Percentiles rank a stretch among this genome's conserved stretches.
These are phyloP conservation scores for Crucihimalaya himalaica DNA, from an alignment of 345 rosid genomes.

Conservation along the genomic window DNA sequence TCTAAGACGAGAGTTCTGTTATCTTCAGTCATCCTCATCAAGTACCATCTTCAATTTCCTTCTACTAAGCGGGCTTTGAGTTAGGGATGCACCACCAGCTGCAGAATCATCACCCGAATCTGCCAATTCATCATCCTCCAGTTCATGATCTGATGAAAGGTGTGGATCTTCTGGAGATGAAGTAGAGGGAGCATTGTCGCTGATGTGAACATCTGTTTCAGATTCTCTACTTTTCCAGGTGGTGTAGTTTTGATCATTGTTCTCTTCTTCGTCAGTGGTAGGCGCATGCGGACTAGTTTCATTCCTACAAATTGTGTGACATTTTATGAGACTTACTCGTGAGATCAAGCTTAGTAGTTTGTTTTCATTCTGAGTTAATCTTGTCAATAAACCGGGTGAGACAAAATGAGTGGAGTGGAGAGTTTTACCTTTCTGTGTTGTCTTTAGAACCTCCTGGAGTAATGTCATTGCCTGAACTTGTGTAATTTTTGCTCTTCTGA, in stretches of 20 bases:
- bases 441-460: slow-evolving; percentile 30
- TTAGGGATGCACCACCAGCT: slow-evolving; percentile 38
- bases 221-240: slow-evolving; percentile 16
- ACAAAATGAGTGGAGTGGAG: neutral
- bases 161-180: slow-evolving; percentile 32
- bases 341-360: neutral
- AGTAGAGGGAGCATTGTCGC: slow-evolving; percentile 25
- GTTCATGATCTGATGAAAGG: slow-evolving; percentile 32
- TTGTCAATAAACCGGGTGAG: neutral
- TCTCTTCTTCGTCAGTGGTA: slow-evolving; percentile 16
- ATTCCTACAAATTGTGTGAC: slow-evolving; percentile 41
- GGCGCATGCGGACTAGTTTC: slow-evolving; percentile 8
- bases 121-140: slow-evolving; percentile 45
- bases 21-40: slow-evolving; percentile 60
- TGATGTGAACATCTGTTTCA: slow-evolving; percentile 26
- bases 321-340: slow-evolving; percentile 2
- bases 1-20: neutral
- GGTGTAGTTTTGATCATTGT: slow-evolving; percentile 19
- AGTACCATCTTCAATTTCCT: slow-evolving; percentile 66
- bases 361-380: neutral
- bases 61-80: slow-evolving; percentile 44
- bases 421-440: slow-evolving; percentile 43
- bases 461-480: slow-evolving; percentile 29
- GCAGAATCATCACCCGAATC: slow-evolving; percentile 51
- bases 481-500: slow-evolving; percentile 31